Conservation (phyloP, 148 eudicot species). For the Fallopia convolvulus region DNA sequence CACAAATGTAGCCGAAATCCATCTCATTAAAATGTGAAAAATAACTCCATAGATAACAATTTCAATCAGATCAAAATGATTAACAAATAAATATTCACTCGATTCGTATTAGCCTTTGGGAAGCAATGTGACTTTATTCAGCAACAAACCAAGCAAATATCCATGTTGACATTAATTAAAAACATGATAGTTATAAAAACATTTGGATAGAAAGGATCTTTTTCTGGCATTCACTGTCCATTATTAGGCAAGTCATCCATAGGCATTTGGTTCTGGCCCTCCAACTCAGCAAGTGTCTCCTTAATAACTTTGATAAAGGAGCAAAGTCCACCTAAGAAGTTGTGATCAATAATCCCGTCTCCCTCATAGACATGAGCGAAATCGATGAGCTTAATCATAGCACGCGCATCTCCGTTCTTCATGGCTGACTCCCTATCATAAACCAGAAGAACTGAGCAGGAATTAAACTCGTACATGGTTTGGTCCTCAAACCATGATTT, state of each 20-base stretch:
- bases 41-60: background rate
- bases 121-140: background rate
- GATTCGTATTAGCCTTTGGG: background rate
- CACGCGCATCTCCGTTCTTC: slow-evolving; percentile 27
- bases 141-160: background rate
- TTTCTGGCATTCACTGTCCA: slow-evolving; percentile 1
- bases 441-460: slow-evolving; percentile 59
- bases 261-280: slow-evolving; percentile 7
- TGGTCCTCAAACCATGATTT: slow-evolving; percentile 96
- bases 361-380: slow-evolving; percentile 85
- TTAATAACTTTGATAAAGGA: slow-evolving; percentile 79
- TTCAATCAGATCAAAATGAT: background rate
- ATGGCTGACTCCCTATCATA: slow-evolving; percentile 43
- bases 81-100: too few relatives aligned
- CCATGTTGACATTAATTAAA: background rate
- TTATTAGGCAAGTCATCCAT: background rate
- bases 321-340: slow-evolving; percentile 91
- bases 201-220: background rate
- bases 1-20: background rate
- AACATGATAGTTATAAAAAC: background rate
- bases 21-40: background rate
- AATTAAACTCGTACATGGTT: slow-evolving; percentile 61
- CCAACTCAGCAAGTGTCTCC: slow-evolving; percentile 26
- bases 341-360: slow-evolving; percentile 73
- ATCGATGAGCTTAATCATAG: slow-evolving; percentile 77